Evolutionary conservation across 148 eudicot species (phyloP), one percentile per base, ranked within the genome.

Genomic region (Vaccinium darrowii): DNA sequence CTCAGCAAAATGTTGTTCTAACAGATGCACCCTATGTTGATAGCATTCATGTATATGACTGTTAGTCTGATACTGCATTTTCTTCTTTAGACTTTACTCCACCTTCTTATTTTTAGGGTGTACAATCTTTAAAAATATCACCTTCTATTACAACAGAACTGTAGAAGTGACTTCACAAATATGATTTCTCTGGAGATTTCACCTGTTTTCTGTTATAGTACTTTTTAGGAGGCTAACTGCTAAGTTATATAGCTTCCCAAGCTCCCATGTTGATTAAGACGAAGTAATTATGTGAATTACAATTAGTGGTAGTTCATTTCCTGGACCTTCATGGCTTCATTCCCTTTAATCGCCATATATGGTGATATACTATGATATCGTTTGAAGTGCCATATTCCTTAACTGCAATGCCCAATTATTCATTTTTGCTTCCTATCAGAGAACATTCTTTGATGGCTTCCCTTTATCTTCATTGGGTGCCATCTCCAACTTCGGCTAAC

Each of bases 361-460:
- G 73, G 51, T 60, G 52, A 60, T 60, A 33, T n/a, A 5, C 14
- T 19, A 19, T 39, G 53, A 60, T 36, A 14, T 39, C 23, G 8
- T 54, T 18, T 79, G 0, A 13, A 33, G 39, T 30, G 73, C 43
- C 16, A 56, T 33, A 2, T 54, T 16, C 71, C 47, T 39, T 30
- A 27, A 39, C 53, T 65, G n/a, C 60, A 39, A 6, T 16, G 23
- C 36, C 18, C 67, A 57, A 8, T 80, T 18, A 57, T 36, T 80
- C 23, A 57, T 27, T 15, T 56, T 56, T 56, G 33, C 8, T 80
- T 13, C 82, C 36, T 47, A 9, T 23, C 39, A 50, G 12, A 76
- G 23, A 76, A 47, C 57, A 30, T 51, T 78, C 30, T 51, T 51
- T n/a, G 13, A 56, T 56, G 82, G 72, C 72, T 80, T 80, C n/a